Base-by-base conservation (phyloP, 1,284 basidiomycete species). In the Boletus sp. region DNA sequence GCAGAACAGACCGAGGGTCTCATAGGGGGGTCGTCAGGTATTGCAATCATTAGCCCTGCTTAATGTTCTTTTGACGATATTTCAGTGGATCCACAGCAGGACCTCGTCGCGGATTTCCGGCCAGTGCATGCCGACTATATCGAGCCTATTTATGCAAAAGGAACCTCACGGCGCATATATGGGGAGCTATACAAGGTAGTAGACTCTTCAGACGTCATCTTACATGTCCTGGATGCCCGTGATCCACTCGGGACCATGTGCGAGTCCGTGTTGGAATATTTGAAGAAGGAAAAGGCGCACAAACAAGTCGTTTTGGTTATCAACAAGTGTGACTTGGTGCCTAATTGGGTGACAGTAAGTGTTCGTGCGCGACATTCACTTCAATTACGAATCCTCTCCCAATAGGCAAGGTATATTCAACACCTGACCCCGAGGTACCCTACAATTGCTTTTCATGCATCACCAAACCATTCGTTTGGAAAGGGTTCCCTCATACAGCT, bases 131-230 rank as follows among this genome's bases (percentile, higher is more conserved):
- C 90, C 2, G 89, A 92, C 68, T 82, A 84, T 69, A 87, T 89
- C 65, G 94, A 95, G 68, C 93, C 94, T 4, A 93, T 95, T 64
- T 96, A 94, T 71, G 87, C 90, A 60, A 95, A 97, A 76, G 95
- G 95, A 43, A 97, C 95, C 1, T 97, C 94, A 28, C 83, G 90
- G 50, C 88, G 97, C 58, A 99, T 99, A 66, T 99, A 98, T 80
- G 96, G 94, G 64, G 97, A 99, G 76, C 81, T 99, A 28, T 99
- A 99, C 85, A 99, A 99, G 77, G 97, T 99, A 67, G 96, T 99
- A 71, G 97, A 99, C 77, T 98, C 95, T 4, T 97, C 94, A 13
- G 97, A 99, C 74, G 95, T 99, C 51, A 87, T 99, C 64, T 85
- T 99, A 46, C 97, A 99, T 76, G 88, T 99, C 52, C 81, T 99